Base-by-base conservation (phyloP, 2,329 filamentous ascomycete species). In the Penicillium vulpinum region DNA sequence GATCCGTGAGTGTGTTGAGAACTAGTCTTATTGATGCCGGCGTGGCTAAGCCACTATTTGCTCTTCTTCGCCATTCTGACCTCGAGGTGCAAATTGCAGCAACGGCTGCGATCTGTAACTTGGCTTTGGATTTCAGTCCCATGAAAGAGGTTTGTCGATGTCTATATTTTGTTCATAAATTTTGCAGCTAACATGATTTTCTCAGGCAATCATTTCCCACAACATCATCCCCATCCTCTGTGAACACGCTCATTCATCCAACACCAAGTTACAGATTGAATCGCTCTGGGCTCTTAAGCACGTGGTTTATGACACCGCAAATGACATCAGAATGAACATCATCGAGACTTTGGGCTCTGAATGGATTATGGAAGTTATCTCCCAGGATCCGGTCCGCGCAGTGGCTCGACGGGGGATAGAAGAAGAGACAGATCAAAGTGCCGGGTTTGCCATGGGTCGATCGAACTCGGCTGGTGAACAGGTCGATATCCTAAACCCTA, bases 211-310 rank as follows among this genome's bases (percentile, higher is more conserved):
- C 33, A 82, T 89, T 7, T 85, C 89, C 47, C 84, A 84, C 5
- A 90, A 90, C 7, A 85, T 94, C 1, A 81, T 96, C 63, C 86
- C 85, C 59, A 84, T 89, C 0, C 79, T 97, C 1, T 96, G 92
- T 68, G 85, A 90, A 64, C 90, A 96, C 70, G 91, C 92, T 1
- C 90, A 90, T 71, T 94, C 90, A 0, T 82, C 84, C 45, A 90
- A 93, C 67, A 84, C 89, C n/a, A 85, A 87, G 45, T 80, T 97
- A 51, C 86, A 91, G 24, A 81, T 95, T 26, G 92, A 94, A 66
- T 92, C 92, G 22, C 77, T 99, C 2, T 99, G 94, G 93, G 91
- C 92, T 6, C 78, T 99, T 56, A 97, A 97, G 71, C 91, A 97
- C 74, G 83, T 97, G 48, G 88, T 96, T 3, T 83, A 89, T 61